Conservation (phyloP, 169 alveolate genomes). For the Perkinsus marinus region DNA sequence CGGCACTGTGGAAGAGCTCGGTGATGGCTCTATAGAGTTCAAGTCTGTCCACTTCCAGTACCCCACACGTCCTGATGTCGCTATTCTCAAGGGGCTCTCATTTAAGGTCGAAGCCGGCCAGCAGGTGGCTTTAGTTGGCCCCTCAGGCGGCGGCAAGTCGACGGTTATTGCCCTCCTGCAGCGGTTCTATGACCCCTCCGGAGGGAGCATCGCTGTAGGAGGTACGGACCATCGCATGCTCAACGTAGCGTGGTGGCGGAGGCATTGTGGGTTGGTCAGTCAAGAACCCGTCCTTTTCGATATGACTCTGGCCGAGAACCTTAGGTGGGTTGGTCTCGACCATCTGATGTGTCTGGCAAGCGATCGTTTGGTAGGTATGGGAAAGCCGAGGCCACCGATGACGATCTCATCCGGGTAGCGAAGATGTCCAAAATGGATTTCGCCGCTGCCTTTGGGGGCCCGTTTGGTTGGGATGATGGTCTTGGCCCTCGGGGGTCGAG, state of each 20-base stretch:
- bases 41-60: conserved; percentile 2
- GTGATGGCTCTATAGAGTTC: not conserved
- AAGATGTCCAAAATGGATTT: not conserved
- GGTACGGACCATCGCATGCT: conserved; percentile 15
- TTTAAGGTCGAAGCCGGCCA: conserved; percentile 59
- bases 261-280: conserved; percentile 61
- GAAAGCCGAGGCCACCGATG: conserved; percentile 20
- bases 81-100: conserved; percentile 25
- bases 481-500: conserved; percentile 88
- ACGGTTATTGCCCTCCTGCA: conserved; percentile 39
- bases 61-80: conserved; percentile 12
- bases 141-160: conserved; percentile 67
- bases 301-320: conserved; percentile 74
- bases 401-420: conserved; percentile 26
- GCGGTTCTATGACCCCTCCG: conserved; percentile 42
- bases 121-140: conserved; percentile 72
- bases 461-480: conserved; percentile 62
- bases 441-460: conserved; percentile 2
- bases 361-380: conserved; percentile 16
- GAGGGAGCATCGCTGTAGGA: conserved; percentile 46
- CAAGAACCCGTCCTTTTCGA: conserved; percentile 81
- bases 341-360: not conserved
- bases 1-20: not conserved
- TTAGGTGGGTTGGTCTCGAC: conserved; percentile 4
- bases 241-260: conserved; percentile 34